These are phyloP conservation scores for Blumeriella jaapii DNA, from an alignment of 2,329 filamentous ascomycete genomes.

Conservation along the genomic window DNA sequence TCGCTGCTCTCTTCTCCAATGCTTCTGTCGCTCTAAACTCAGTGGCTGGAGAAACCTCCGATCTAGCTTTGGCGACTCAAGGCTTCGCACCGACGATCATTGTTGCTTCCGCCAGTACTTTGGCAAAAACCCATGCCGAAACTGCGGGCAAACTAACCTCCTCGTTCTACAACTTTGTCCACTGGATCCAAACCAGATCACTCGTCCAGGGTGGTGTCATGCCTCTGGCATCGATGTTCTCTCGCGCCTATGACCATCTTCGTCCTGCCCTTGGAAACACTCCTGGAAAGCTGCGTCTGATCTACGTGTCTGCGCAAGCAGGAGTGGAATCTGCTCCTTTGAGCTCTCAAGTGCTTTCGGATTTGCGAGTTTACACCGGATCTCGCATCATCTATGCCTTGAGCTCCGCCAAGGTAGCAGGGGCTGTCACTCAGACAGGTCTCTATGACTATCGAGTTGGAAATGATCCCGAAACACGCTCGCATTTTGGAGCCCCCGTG, in stretches of 20 bases:
- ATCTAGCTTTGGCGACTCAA: slow-evolving; percentile 61
- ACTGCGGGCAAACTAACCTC: slow-evolving; percentile 48
- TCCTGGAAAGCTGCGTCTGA: slow-evolving; percentile 65
- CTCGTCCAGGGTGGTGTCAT: slow-evolving; percentile 63
- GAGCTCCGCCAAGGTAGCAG: slow-evolving; percentile 71
- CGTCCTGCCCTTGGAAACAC: slow-evolving; percentile 47
- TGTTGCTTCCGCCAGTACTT: slow-evolving; percentile 62
- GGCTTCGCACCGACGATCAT: slow-evolving; percentile 73
- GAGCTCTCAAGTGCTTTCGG: slow-evolving; percentile 59
- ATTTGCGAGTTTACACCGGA: slow-evolving; percentile 70
- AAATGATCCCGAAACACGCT: slow-evolving; percentile 29
- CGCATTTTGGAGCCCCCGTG: slow-evolving; percentile 74
- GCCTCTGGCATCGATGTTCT: slow-evolving; percentile 52
- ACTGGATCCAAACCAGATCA: slow-evolving; percentile 59
- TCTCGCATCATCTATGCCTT: slow-evolving; percentile 78
- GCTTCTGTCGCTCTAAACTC: slow-evolving; percentile 81
- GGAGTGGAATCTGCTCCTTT: slow-evolving; percentile 52
- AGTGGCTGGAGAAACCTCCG: slow-evolving; percentile 61
- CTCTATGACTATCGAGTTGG: slow-evolving; percentile 72
- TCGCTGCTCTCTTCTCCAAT: slow-evolving; percentile 76
- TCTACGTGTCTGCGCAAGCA: slow-evolving; percentile 67
- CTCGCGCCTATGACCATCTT: slow-evolving; percentile 47
- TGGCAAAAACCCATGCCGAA: slow-evolving; percentile 55
- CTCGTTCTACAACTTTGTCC: slow-evolving; percentile 53
- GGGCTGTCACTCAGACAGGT: slow-evolving; percentile 77